phyloP scores from a whole-genome alignment of 192 early-diverging fungal genomes.

The Paraglomus occultum region DNA sequence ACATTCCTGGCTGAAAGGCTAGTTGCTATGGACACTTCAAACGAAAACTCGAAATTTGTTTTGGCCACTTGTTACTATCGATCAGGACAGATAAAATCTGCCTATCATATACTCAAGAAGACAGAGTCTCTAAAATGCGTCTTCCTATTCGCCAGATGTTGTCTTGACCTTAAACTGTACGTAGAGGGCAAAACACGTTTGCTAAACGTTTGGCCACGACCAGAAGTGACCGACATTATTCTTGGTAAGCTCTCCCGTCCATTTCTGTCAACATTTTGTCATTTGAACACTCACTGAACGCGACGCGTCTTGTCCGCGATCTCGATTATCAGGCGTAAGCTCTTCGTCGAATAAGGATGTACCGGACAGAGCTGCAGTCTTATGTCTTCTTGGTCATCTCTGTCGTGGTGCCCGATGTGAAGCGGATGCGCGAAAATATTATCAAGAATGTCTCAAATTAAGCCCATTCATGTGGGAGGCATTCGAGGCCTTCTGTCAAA shows the following conservation, averaged over 20 bases:
- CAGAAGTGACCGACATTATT: not conserved
- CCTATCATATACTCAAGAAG: constrained; percentile 34
- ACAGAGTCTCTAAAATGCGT: constrained; percentile 29
- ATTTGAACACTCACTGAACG: not conserved
- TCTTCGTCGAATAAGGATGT: not conserved
- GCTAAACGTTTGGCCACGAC: not conserved
- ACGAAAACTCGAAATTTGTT: constrained; percentile 35
- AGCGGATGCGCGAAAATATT: constrained; percentile 41
- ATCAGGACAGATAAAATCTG: constrained; percentile 33
- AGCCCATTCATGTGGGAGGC: constrained; percentile 54
- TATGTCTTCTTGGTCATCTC: constrained; percentile 33
- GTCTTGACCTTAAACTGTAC: constrained; percentile 39
- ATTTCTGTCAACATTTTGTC: not conserved
- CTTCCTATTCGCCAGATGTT: constrained; percentile 46
- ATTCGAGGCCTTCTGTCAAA: constrained; percentile 47
- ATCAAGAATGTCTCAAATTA: constrained; percentile 35
- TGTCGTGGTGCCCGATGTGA: constrained; percentile 34
- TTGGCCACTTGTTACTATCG: constrained; percentile 43
- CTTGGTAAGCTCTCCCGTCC: constrained; percentile 24
- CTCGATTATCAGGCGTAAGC: not conserved
- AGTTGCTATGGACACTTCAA: constrained; percentile 26
- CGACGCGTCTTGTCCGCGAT: not conserved
- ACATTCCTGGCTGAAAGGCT: constrained; percentile 44
- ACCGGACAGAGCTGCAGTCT: constrained; percentile 23
- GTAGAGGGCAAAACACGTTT: constrained; percentile 35